Percentiles rank a stretch among this genome's conserved stretches.
Conservation (phyloP, 2,329 filamentous ascomycete species). For the Nothopassalora personata region DNA sequence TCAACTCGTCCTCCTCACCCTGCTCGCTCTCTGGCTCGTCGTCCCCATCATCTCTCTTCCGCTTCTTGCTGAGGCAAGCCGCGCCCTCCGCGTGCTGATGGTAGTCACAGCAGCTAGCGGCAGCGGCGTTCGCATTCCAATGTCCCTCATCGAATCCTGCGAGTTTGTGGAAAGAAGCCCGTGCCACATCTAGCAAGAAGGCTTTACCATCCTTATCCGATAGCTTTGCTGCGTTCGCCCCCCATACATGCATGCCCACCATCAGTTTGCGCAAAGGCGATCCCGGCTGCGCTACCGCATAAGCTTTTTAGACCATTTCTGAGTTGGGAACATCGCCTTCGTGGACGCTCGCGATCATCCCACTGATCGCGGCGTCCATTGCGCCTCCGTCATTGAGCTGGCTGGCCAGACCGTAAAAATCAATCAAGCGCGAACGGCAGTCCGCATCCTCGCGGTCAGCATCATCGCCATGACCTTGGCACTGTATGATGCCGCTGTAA, state of each 20-base stretch:
- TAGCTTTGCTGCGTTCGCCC: neutral
- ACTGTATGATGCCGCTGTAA: neutral
- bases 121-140: neutral
- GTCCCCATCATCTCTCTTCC: neutral
- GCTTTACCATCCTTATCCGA: neutral
- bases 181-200: neutral
- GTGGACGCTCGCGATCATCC: neutral
- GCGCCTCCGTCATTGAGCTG: neutral
- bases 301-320: no score
- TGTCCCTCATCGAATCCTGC: no score
- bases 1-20: no score
- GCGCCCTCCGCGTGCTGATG: neutral
- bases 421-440: neutral
- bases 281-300: no score
- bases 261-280: no score
- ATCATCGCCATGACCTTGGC: neutral
- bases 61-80: neutral
- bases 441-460: neutral
- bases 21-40: no score
- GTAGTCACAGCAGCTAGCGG: neutral
- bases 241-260: no score
- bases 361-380: neutral
- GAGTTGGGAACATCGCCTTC: neutral
- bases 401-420: neutral
- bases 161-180: neutral